These are phyloP conservation scores for Xerocomus spinulosus DNA, from an alignment of 768 basidiomycete genomes.

Conservation along the genomic window DNA sequence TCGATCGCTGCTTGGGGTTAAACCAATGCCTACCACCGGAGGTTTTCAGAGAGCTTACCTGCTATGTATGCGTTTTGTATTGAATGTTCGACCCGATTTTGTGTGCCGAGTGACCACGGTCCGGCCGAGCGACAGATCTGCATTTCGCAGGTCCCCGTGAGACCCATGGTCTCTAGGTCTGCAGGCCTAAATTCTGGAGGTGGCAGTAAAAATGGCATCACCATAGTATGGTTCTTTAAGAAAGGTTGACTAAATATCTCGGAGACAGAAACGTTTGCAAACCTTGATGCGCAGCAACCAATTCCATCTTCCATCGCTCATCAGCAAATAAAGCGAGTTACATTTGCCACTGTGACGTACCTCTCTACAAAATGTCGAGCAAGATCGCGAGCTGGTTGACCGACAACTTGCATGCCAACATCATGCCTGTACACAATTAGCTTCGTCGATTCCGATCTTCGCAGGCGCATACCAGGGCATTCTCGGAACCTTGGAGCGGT, in stretches of 20 bases:
- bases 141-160: conserved; percentile 95
- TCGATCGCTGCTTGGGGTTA: conserved; percentile 63
- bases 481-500: conserved; percentile 79
- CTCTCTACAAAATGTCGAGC: conserved; percentile 93
- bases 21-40: background rate
- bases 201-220: conserved; percentile 91
- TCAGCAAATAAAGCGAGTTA: conserved; percentile 2
- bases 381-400: conserved; percentile 92
- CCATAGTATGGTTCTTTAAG: conserved; percentile 77
- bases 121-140: conserved; percentile 95
- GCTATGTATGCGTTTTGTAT: conserved; percentile 93
- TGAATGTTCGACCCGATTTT: conserved; percentile 79
- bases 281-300: conserved; percentile 91
- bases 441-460: background rate
- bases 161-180: conserved; percentile 71
- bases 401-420: conserved; percentile 91
- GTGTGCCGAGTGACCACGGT: conserved; percentile 94
- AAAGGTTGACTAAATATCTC: background rate
- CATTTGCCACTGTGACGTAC: conserved; percentile 33
- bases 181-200: conserved; percentile 85
- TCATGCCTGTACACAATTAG: conserved; percentile 69
- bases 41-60: conserved; percentile 41
- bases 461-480: conserved; percentile 82
- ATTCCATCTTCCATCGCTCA: conserved; percentile 67
- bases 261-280: conserved; percentile 11